Evolutionary conservation across 371 early-diverging fungal genomes (phyloP).

Genomic region (Haplosporangium sp.): DNA sequence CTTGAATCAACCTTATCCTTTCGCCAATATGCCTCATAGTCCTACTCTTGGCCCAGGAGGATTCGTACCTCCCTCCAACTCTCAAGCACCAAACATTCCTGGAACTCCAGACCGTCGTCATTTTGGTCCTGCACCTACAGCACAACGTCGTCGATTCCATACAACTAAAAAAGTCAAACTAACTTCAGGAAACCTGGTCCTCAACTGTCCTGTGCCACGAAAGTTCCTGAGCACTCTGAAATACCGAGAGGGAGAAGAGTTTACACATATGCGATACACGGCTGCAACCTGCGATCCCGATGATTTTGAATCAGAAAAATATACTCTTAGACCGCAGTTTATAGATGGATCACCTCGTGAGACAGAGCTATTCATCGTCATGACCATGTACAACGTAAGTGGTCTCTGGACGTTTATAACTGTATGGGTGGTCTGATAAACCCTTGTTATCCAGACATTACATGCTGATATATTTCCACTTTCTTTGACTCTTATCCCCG

Average conservation of each 20-base stretch:
- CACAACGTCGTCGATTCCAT: conserved; percentile 39
- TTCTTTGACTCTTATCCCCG: neutral
- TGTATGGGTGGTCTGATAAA: no score
- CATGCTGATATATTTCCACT: neutral
- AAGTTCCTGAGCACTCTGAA: conserved; percentile 59
- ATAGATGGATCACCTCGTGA: conserved; percentile 69
- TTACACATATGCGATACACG: conserved; percentile 83
- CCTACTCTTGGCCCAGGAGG: conserved; percentile 10
- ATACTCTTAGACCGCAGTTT: conserved; percentile 80
- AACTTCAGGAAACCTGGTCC: conserved; percentile 63
- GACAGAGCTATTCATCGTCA: conserved; percentile 84
- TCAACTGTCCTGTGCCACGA: conserved; percentile 66
- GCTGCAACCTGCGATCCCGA: conserved; percentile 90
- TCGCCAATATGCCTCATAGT: conserved; percentile 13
- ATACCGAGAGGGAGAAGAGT: conserved; percentile 66
- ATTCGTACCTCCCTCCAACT: neutral
- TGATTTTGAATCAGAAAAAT: conserved; percentile 77
- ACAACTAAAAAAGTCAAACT: conserved; percentile 58
- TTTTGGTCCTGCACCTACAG: conserved; percentile 42
- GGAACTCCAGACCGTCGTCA: conserved; percentile 39
- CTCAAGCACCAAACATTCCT: conserved; percentile 1
- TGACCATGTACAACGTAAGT: conserved; percentile 58
- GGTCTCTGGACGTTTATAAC: neutral
- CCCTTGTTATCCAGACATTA: no score
- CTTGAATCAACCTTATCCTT: conserved; percentile 11